Base-by-base conservation (phyloP, 2,329 filamentous ascomycete species). In the Fusarium scirpi region DNA sequence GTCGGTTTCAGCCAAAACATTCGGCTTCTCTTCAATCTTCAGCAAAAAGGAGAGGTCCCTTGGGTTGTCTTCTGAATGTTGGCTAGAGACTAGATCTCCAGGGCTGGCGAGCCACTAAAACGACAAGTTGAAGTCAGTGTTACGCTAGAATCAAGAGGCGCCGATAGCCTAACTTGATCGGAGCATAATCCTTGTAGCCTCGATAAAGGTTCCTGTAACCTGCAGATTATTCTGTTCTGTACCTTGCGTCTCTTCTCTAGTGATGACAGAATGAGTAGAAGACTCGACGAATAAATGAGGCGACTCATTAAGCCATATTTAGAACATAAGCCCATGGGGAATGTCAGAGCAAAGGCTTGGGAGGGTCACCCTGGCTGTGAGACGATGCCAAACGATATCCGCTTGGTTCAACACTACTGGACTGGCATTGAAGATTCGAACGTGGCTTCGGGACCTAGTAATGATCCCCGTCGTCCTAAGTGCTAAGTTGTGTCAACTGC, bases 111-210 rank as follows among this genome's bases (percentile, higher is more conserved):
- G 25, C 66, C 66, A 59, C 66, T 69, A 68, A 49, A 48, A 25
- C 30, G 13, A 20, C 29, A 54, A 43, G 63, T 61, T 70, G 41
- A 51, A 61, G 32, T 58, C 47, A 38, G 64, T 58, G 45, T 38
- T 60, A 53, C 68, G 52, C 68, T 70, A 71, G 68, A 70, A 71
- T 55, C 55, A 71, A 53, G 62, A 67, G 68, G 64, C 68, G 68
- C 24, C 38, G 44, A 65, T 65, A 65, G 55, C 45, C 58, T 71
- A 54, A 29, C 61, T 32, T 46, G 43, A 61, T 65, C 51, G 67
- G 56, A 66, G 29, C 24, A 30, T 30, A 40, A 48, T 40, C 67
- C 62, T 22, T 54, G 63, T 34, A 56, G 32, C 24, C 32, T 57
- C 11, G 27, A 58, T 20, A 29, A 29, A 63, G 53, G 57, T 49